Evolutionary conservation across 2,329 filamentous ascomycete genomes (phyloP).

Genomic region (Claviceps purpurea): DNA sequence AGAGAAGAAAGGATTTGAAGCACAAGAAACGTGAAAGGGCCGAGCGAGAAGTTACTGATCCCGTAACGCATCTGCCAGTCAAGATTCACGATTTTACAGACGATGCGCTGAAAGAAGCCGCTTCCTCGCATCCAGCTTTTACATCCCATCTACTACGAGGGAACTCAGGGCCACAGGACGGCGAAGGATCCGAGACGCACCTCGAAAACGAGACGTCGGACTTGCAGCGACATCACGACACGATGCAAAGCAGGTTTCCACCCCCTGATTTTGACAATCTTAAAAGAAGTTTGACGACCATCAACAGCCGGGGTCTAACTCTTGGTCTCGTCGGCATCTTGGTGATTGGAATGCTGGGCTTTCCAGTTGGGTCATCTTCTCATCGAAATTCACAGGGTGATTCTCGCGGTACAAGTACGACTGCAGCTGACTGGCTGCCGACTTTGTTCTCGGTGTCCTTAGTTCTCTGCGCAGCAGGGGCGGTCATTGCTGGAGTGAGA

Average conservation of each 20-base stretch:
- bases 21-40: slow-evolving; percentile 29
- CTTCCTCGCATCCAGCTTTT: slow-evolving; percentile 18
- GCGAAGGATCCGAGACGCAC: slow-evolving; percentile 26
- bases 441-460: background rate
- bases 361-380: background rate
- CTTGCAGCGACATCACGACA: slow-evolving; percentile 25
- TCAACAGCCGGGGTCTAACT: slow-evolving; percentile 21
- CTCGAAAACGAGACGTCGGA: slow-evolving; percentile 22
- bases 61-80: slow-evolving; percentile 57
- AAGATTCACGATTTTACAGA: slow-evolving; percentile 55
- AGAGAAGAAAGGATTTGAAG: slow-evolving; percentile 36
- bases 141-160: slow-evolving; percentile 22
- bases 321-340: slow-evolving; percentile 22
- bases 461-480: slow-evolving; percentile 16
- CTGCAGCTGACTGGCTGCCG: slow-evolving; percentile 15
- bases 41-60: slow-evolving; percentile 56
- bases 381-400: background rate
- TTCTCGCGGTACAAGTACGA: slow-evolving; percentile 5
- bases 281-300: slow-evolving; percentile 17
- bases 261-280: slow-evolving; percentile 33
- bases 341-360: slow-evolving; percentile 9
- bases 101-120: slow-evolving; percentile 36
- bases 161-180: slow-evolving; percentile 23
- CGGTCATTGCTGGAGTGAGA: slow-evolving; percentile 33
- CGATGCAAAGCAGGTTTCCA: slow-evolving; percentile 31